Conservation (phyloP, 2,329 filamentous ascomycete species). For the Monosporascus ibericus region DNA sequence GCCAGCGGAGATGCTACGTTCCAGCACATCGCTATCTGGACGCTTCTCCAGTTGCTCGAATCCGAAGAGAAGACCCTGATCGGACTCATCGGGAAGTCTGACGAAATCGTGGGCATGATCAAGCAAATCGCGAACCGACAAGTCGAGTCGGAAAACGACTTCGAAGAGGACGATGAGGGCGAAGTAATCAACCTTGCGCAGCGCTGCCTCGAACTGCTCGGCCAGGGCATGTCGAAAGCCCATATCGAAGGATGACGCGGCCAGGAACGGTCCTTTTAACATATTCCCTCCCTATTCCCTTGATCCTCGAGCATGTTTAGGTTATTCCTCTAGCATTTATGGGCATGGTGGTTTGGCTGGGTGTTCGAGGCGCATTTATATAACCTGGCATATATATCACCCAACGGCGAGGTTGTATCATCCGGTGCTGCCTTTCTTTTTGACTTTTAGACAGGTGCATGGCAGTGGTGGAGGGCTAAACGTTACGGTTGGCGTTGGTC, state of each 20-base stretch:
- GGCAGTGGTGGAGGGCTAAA: conserved; percentile 14
- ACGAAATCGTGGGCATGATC: conserved; percentile 88
- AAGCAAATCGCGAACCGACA: conserved; percentile 84
- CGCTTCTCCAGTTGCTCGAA: conserved; percentile 87
- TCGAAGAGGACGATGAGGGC: conserved; percentile 83
- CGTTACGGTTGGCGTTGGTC: conserved; percentile 15
- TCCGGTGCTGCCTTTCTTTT: conserved; percentile 14
- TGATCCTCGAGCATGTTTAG: conserved; percentile 24
- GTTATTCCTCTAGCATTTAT: conserved; percentile 24
- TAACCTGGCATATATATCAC: conserved; percentile 23
- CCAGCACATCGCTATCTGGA: conserved; percentile 99
- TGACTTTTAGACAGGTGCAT: conserved; percentile 21
- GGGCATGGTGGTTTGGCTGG: conserved; percentile 31
- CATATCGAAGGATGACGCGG: conserved; percentile 68
- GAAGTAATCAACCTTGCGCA: conserved; percentile 90
- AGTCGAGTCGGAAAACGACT: conserved; percentile 79
- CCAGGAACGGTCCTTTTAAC: conserved; percentile 3
- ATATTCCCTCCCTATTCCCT: conserved; percentile 14
- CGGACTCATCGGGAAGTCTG: conserved; percentile 78
- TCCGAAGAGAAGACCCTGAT: conserved; percentile 90
- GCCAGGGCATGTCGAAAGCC: conserved; percentile 67
- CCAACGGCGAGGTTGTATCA: conserved; percentile 10
- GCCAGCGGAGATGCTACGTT: conserved; percentile 94
- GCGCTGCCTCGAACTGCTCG: conserved; percentile 80
- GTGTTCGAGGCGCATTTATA: conserved; percentile 39